phyloP scores from a whole-genome alignment of 129 eudicot genomes.

The Lactuca saligna region DNA sequence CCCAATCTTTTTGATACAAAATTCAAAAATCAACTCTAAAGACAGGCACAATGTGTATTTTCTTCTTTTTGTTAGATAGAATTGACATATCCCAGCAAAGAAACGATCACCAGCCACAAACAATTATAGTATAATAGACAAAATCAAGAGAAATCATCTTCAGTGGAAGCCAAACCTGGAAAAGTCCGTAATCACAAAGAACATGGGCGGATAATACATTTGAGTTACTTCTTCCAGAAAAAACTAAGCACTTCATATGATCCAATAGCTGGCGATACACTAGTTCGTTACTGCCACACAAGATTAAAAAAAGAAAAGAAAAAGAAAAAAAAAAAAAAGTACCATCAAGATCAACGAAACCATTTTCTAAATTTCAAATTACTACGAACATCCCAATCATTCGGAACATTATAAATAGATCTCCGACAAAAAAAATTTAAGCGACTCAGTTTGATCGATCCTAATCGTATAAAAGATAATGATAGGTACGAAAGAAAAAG shows the following conservation, averaged over 20 bases:
- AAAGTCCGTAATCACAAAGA: conserved; percentile 26
- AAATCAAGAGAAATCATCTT: conserved; percentile 14
- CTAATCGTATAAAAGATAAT: conserved; percentile 1
- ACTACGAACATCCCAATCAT: not conserved
- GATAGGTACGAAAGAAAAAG: not conserved
- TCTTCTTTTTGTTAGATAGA: not conserved
- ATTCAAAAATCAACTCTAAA: conserved; percentile 15
- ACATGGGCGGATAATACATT: conserved; percentile 37
- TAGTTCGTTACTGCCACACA: conserved; percentile 24
- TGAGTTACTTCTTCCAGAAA: conserved; percentile 40
- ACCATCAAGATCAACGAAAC: conserved; percentile 11
- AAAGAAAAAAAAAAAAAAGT: not conserved
- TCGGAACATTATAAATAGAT: not conserved
- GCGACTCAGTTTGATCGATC: conserved; percentile 1
- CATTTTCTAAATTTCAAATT: not conserved
- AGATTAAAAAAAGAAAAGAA: not conserved
- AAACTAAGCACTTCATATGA: conserved; percentile 50
- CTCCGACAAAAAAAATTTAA: not conserved
- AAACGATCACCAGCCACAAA: conserved; percentile 22
- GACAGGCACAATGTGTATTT: not conserved
- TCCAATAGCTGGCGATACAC: conserved; percentile 32
- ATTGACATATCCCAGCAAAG: not conserved
- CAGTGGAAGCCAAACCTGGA: conserved; percentile 34
- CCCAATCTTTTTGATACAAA: not conserved
- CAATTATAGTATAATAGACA: conserved; percentile 23